Conservation (phyloP, 1,139 yeast species). For the Blastobotrys illinoisensis region DNA sequence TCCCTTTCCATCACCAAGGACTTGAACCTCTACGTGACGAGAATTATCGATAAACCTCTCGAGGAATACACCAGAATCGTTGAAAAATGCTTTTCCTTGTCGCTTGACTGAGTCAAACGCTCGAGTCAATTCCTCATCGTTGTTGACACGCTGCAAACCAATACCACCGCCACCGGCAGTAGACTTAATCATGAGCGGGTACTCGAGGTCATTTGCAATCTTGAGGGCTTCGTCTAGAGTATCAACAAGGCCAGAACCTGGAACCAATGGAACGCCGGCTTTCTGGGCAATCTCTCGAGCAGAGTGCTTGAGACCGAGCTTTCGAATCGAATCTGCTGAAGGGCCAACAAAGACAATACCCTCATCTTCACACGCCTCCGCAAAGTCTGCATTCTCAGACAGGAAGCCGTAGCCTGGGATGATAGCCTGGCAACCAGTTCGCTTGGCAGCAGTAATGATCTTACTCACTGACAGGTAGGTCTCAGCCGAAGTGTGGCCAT, state of each 20-base stretch:
- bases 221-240: conserved; percentile 66
- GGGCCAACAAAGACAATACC: conserved; percentile 95
- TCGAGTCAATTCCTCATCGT: conserved; percentile 68
- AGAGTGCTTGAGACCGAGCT: conserved; percentile 88
- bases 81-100: conserved; percentile 88
- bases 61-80: conserved; percentile 90
- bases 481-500: conserved; percentile 82
- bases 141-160: conserved; percentile 88
- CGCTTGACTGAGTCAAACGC: conserved; percentile 89
- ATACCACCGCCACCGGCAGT: conserved; percentile 99
- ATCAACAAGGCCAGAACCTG: conserved; percentile 81
- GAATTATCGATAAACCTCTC: conserved; percentile 92
- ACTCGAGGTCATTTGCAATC: conserved; percentile 73
- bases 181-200: conserved; percentile 93
- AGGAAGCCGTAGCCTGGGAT: conserved; percentile 97
- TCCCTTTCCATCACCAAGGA: conserved; percentile 94
- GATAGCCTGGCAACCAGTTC: conserved; percentile 81
- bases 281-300: conserved; percentile 87
- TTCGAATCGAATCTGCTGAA: conserved; percentile 84
- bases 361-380: conserved; percentile 75
- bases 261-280: conserved; percentile 91
- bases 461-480: conserved; percentile 83
- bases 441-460: conserved; percentile 77
- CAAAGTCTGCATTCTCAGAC: conserved; percentile 93
- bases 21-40: conserved; percentile 93